Conservation (phyloP, 257 asterid species). For the Primulina tabacum region DNA sequence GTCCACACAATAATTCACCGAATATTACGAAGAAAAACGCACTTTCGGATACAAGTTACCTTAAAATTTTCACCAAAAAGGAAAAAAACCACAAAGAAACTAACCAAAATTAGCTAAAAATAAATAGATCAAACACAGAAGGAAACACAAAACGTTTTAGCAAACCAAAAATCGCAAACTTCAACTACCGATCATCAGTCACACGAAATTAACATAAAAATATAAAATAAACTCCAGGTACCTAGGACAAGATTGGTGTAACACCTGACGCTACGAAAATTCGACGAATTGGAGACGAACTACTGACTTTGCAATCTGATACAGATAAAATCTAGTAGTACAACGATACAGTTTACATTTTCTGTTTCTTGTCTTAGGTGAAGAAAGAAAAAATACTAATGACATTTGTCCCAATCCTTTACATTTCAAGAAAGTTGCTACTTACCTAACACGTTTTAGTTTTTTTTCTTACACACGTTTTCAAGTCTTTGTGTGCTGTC, state of each 20-base stretch:
- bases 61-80: not conserved
- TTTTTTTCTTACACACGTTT: not conserved
- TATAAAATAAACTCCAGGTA: not conserved
- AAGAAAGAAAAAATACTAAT: too few species aligned
- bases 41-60: not conserved
- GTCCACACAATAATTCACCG: not conserved
- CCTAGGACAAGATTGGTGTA: not conserved
- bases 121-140: not conserved
- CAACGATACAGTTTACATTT: not conserved
- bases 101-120: not conserved
- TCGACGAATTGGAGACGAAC: not conserved
- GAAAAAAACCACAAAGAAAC: not conserved
- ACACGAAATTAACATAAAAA: not conserved
- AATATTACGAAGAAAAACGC: not conserved
- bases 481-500: too few species aligned
- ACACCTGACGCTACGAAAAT: not conserved
- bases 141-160: not conserved
- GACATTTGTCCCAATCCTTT: not conserved
- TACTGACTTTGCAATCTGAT: not conserved
- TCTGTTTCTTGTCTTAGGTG: not conserved
- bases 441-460: too few species aligned
- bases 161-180: not conserved
- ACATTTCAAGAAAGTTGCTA: not conserved
- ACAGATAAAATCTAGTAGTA: too few species aligned
- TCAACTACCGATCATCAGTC: not conserved